A percentile compares a stretch with the other conserved stretches of the same genome.
These are phyloP conservation scores for Quercus cerris DNA, from an alignment of 306 rosid genomes.

Conservation along the genomic window DNA sequence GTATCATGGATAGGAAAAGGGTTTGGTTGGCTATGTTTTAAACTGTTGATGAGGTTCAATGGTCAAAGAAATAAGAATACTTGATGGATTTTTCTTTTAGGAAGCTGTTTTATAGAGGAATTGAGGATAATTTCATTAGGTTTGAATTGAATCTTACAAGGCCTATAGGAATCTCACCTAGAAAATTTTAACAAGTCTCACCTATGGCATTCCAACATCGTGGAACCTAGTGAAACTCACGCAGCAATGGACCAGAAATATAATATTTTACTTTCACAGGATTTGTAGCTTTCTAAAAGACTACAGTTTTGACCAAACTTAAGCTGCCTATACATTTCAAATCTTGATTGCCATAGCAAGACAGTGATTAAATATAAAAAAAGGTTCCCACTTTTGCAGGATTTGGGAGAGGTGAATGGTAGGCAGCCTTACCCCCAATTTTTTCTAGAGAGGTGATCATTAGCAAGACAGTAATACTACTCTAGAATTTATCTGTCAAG, in stretches of 20 bases:
- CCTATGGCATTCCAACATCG: not conserved
- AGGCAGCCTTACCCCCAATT: too few species aligned
- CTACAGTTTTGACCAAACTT: not conserved
- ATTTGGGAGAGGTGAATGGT: too few species aligned
- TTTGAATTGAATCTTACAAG: not conserved
- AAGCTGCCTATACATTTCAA: not conserved
- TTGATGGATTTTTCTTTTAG: not conserved
- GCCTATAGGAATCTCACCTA: not conserved
- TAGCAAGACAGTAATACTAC: not conserved
- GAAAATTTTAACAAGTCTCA: not conserved
- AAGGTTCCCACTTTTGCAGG: too few species aligned
- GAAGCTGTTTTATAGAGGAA: not conserved
- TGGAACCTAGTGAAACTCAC: not conserved
- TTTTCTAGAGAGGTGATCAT: too few species aligned
- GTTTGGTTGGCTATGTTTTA: not conserved
- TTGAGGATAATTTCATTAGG: not conserved
- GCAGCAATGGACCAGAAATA: not conserved
- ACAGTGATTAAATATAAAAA: too few species aligned
- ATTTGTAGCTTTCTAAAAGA: not conserved
- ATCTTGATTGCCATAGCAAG: not conserved
- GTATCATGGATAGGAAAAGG: not conserved
- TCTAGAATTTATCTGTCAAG: not conserved
- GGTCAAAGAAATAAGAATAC: not conserved
- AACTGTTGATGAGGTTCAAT: not conserved
- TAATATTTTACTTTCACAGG: not conserved